Conservation (phyloP, 805 yeast genomes). For the Blastobotrys americana region DNA sequence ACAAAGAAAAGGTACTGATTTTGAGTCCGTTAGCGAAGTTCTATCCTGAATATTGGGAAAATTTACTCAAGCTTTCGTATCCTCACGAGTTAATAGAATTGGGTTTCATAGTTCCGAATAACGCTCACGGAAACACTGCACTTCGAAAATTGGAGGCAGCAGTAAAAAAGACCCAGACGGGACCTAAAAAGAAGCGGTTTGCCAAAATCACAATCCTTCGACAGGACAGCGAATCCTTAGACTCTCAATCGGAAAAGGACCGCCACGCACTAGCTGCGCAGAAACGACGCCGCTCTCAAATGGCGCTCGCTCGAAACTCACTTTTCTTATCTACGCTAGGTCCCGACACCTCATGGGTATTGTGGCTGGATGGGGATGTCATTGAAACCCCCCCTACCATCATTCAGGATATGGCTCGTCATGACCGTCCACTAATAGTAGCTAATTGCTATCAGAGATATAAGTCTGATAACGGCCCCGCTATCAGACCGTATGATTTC, state of each 20-base stretch:
- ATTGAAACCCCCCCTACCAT: slow-evolving; percentile 78
- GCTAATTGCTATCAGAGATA: slow-evolving; percentile 92
- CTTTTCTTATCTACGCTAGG: slow-evolving; percentile 80
- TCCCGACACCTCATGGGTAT: slow-evolving; percentile 87
- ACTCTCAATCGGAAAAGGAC: slow-evolving; percentile 72
- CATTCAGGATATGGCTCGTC: slow-evolving; percentile 79
- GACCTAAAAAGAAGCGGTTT: slow-evolving; percentile 58
- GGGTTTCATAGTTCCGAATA: slow-evolving; percentile 87
- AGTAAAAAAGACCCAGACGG: slow-evolving; percentile 62
- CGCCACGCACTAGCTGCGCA: slow-evolving; percentile 84
- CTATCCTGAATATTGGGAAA: slow-evolving; percentile 81
- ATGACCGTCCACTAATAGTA: slow-evolving; percentile 78
- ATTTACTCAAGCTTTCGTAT: slow-evolving; percentile 63
- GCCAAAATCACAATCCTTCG: slow-evolving; percentile 80
- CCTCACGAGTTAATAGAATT: slow-evolving; percentile 80
- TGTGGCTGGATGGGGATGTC: slow-evolving; percentile 95
- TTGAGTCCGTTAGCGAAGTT: slow-evolving; percentile 88
- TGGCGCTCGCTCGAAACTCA: slow-evolving; percentile 94
- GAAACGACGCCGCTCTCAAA: slow-evolving; percentile 77
- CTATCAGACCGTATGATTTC: slow-evolving; percentile 84
- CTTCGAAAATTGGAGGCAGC: slow-evolving; percentile 65
- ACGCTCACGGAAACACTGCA: slow-evolving; percentile 73
- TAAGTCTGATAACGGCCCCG: slow-evolving; percentile 51
- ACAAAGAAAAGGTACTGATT: slow-evolving; percentile 76
- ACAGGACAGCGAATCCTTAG: slow-evolving; percentile 74